Percentiles rank a stretch among this genome's conserved stretches.
phyloP scores from a whole-genome alignment of 192 early-diverging fungal genomes.

The Gigaspora rosea region DNA sequence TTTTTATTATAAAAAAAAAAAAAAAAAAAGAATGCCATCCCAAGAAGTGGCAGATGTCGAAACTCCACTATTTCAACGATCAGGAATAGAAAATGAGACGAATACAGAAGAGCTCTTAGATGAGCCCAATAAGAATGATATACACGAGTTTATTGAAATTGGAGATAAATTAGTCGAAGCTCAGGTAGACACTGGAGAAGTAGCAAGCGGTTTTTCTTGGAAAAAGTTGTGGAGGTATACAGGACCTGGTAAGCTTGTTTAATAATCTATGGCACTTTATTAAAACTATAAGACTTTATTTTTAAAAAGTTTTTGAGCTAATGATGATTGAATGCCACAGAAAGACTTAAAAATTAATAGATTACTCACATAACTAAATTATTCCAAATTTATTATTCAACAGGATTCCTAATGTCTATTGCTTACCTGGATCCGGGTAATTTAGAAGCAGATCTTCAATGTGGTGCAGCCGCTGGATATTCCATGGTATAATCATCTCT shows the following conservation, averaged over 20 bases:
- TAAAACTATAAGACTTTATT: not conserved
- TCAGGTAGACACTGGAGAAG: slow-evolving; percentile 53
- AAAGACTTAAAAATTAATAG: not conserved
- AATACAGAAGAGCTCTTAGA: no score
- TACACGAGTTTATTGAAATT: not conserved
- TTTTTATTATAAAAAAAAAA: no score
- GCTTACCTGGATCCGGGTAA: slow-evolving; percentile 75
- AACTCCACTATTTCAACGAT: no score
- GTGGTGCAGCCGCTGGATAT: slow-evolving; percentile 67
- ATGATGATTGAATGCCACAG: not conserved
- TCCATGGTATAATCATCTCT: slow-evolving; percentile 38
- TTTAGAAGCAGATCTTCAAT: slow-evolving; percentile 70
- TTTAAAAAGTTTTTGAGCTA: not conserved
- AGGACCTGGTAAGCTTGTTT: slow-evolving; percentile 55
- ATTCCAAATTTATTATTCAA: slow-evolving; percentile 23
- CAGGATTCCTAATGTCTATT: slow-evolving; percentile 49
- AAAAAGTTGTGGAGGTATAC: slow-evolving; percentile 63
- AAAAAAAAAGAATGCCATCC: no score
- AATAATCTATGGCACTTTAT: not conserved
- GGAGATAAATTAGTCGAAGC: slow-evolving; percentile 21
- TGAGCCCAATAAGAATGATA: no score
- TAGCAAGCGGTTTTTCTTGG: slow-evolving; percentile 55
- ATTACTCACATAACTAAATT: not conserved
- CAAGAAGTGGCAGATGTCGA: no score
- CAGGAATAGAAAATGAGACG: no score